Evolutionary conservation across 2,329 filamentous ascomycete genomes (phyloP), one percentile per base, ranked within the genome.

Genomic region (Alternaria burnsii): DNA sequence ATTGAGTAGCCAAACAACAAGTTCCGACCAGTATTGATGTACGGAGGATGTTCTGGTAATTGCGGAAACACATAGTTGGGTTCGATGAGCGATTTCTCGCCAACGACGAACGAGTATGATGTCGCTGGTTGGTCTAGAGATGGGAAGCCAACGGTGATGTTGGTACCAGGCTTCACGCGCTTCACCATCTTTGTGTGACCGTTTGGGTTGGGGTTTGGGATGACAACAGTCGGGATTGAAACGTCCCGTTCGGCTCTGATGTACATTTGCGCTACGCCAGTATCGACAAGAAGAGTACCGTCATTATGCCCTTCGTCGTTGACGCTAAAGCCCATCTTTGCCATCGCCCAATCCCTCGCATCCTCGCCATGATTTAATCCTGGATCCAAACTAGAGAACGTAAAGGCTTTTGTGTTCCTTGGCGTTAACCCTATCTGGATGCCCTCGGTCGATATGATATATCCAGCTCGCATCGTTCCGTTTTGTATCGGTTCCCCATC

Each of bases 221-320:
- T 70, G 32, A 67, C 66, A 6, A 76, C 55, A 26, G 67, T 71
- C 8, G 75, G 76, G 36, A 75, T 72, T 8, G 65, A 58, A 12
- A 70, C 62, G 10, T 67, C 68, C 14, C 68, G 67, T 4, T 72
- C 72, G 16, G 74, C 67, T 40, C 74, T 64, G 43, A 77, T 69
- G 41, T 77, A 78, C 76, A 78, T 77, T 22, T 77, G 74, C 4
- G 68, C 42, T 51, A 78, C 73, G 9, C 75, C 75, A 3, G 74
- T 77, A 47, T 78, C 76, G 22, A 77, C 63, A 5, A 77, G 69
- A 8, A 67, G 71, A 46, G 65, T 58, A 14, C 76, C 76, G 44
- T 68, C 71, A 47, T 68, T 71, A 5, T 42, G 56, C 18, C 55
- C 60, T 20, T 60, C 46, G 28, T 63, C 70, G 26, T 77, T 66